Conservation (phyloP, 345 rosid species). For the Ricinus communis region DNA sequence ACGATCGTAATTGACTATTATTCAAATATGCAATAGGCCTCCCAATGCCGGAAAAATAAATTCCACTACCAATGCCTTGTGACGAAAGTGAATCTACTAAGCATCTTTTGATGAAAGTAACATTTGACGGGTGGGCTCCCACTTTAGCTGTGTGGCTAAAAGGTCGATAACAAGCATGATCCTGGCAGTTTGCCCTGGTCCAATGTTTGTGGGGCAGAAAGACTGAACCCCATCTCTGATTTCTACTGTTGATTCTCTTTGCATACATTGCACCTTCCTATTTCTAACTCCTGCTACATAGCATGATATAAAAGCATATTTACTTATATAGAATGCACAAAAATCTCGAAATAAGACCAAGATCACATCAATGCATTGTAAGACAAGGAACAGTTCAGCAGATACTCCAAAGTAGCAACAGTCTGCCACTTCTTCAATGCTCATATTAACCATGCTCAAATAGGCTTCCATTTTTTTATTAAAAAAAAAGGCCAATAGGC, state of each 20-base stretch:
- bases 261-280: constrained; percentile 58
- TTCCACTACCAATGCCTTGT: constrained; percentile 25
- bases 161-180: constrained; percentile 36
- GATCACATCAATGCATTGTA: too few species aligned
- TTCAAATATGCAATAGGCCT: constrained; percentile 27
- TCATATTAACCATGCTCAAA: too few species aligned
- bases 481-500: too few species aligned
- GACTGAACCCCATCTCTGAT: constrained; percentile 58
- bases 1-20: constrained; percentile 50
- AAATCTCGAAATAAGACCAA: not conserved
- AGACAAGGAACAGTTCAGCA: too few species aligned
- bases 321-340: not conserved
- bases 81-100: constrained; percentile 32
- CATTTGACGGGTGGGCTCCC: constrained; percentile 25
- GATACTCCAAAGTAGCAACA: too few species aligned
- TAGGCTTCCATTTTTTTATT: too few species aligned
- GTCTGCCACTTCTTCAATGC: too few species aligned
- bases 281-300: constrained; percentile 25
- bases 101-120: constrained; percentile 39
- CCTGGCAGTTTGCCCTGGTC: constrained; percentile 37
- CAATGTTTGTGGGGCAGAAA: constrained; percentile 48
- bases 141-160: constrained; percentile 25
- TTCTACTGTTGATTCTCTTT: constrained; percentile 53
- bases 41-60: constrained; percentile 20
- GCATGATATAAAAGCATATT: constrained; percentile 3